Base-by-base conservation (phyloP, 164 flowering plant species). In the Stephania cephalantha region DNA sequence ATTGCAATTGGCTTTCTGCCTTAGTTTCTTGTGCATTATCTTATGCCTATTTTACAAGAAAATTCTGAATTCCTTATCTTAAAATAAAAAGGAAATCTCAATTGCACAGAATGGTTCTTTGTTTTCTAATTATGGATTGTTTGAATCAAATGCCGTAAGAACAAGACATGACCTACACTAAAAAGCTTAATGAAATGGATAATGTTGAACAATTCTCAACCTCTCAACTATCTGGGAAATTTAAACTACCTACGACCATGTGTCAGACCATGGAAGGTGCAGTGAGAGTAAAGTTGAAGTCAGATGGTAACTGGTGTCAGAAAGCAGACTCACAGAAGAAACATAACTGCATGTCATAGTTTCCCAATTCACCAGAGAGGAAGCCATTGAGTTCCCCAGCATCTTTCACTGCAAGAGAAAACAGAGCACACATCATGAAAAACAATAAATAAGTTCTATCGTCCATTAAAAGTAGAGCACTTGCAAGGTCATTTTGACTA, bases 381-480 rank as follows among this genome's bases (percentile, higher is more conserved):
- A 76, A 73, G 81, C 48, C 35, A 79, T 67, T 71, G 76, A 81
- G 44, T 72, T 81, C 18, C 75, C 78, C 63, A 76, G 71, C 79
- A 81, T 79, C 77, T 73, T 81, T 9, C 78, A 42, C 76, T 45
- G 71, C 11, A 8, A 71, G 71, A 15, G 10, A 30, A 76, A 20
- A 68, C 12, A 29, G 45, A 30, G 44, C 35, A 68, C 70, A 31
- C 15, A 7, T 10, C 70, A 29, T 68, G 9, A 13, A 7, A 25
- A 13, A 13, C 0, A 11, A 15, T 55, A 15, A 9, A 55, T 55
- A 55, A 4, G 63, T 55, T 53, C 58, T 18, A 55, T 7, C 17
- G 6, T 12, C 13, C 17, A 55, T 13, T 55, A 55, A 55, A 55
- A 50, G 1, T 48, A 55, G 4, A 12, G 63, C 63, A 55, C 13